Conservation (phyloP, 106 monocot genomes). For the Acorus calamus region DNA sequence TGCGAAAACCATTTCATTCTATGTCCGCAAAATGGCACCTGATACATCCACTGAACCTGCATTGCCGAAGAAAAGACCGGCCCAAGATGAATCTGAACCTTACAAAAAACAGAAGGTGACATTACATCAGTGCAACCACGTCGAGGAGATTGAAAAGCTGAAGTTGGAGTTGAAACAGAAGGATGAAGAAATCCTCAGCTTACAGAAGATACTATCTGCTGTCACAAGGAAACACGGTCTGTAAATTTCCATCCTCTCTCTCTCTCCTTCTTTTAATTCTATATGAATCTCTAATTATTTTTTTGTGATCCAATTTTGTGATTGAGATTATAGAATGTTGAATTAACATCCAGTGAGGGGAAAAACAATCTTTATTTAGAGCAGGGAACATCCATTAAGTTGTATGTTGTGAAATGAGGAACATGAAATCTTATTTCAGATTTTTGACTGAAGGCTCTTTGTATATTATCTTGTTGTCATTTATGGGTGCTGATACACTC, state of each 20-base stretch:
- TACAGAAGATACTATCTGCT: slow-evolving; percentile 20
- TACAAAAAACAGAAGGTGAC: slow-evolving; percentile 7
- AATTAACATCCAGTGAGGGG: too few relatives aligned
- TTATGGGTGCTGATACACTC: too few relatives aligned
- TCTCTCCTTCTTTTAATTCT: background rate
- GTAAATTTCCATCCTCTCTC: background rate
- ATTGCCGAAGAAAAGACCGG: slow-evolving; percentile 14
- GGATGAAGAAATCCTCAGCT: slow-evolving; percentile 32
- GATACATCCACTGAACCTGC: background rate
- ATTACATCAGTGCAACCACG: slow-evolving; percentile 8
- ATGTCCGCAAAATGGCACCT: slow-evolving; percentile 21
- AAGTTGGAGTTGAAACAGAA: slow-evolving; percentile 2
- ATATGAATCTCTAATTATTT: too few relatives aligned
- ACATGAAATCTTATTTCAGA: too few relatives aligned
- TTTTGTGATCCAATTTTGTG: too few relatives aligned
- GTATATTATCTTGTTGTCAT: too few relatives aligned
- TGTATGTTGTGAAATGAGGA: too few relatives aligned
- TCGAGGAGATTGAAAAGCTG: slow-evolving; percentile 16
- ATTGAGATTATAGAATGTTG: too few relatives aligned
- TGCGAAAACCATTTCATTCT: slow-evolving; percentile 10
- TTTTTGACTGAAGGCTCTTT: too few relatives aligned
- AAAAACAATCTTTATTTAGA: too few relatives aligned
- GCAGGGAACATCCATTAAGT: too few relatives aligned
- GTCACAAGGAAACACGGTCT: slow-evolving; percentile 1
- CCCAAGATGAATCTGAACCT: background rate